A percentile compares a stretch with the other conserved stretches of the same genome.
Evolutionary conservation across 805 yeast species (phyloP).

Genomic region (Citeromyces nyonsensis): DNA sequence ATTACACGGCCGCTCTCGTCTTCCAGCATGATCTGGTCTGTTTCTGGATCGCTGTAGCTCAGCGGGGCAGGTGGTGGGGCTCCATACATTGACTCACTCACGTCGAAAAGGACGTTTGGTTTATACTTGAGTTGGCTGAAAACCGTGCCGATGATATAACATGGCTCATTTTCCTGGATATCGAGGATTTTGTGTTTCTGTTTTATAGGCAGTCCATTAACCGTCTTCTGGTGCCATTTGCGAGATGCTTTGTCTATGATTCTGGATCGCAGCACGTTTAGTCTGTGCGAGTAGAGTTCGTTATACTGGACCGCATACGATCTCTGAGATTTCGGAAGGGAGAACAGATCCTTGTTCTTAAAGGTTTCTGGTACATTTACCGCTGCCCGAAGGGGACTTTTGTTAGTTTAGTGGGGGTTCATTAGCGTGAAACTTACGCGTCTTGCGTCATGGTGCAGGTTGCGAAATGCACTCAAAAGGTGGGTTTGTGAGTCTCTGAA

Average conservation of each 20-base stretch:
- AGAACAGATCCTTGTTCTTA: background rate
- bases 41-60: slow-evolving; percentile 36
- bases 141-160: slow-evolving; percentile 82
- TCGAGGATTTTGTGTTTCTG: slow-evolving; percentile 41
- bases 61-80: slow-evolving; percentile 19
- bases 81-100: slow-evolving; percentile 42
- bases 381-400: too few species aligned
- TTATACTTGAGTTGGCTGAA: slow-evolving; percentile 75
- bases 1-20: slow-evolving; percentile 86
- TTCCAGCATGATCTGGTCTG: slow-evolving; percentile 61
- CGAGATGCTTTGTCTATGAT: slow-evolving; percentile 24
- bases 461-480: too few species aligned
- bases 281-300: slow-evolving; percentile 35
- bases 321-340: slow-evolving; percentile 9
- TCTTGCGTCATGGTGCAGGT: too few species aligned
- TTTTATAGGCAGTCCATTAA: slow-evolving; percentile 12
- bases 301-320: slow-evolving; percentile 43
- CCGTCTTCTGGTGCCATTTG: slow-evolving; percentile 25
- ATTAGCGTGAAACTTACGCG: too few species aligned
- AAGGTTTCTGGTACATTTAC: too few species aligned
- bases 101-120: slow-evolving; percentile 75
- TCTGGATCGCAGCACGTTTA: slow-evolving; percentile 28
- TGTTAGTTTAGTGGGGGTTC: too few species aligned
- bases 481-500: too few species aligned
- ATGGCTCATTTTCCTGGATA: slow-evolving; percentile 38